Evolutionary conservation across 305 asterid genomes (phyloP), one percentile per base, ranked within the genome.

Genomic region (Ilex paraguariensis): DNA sequence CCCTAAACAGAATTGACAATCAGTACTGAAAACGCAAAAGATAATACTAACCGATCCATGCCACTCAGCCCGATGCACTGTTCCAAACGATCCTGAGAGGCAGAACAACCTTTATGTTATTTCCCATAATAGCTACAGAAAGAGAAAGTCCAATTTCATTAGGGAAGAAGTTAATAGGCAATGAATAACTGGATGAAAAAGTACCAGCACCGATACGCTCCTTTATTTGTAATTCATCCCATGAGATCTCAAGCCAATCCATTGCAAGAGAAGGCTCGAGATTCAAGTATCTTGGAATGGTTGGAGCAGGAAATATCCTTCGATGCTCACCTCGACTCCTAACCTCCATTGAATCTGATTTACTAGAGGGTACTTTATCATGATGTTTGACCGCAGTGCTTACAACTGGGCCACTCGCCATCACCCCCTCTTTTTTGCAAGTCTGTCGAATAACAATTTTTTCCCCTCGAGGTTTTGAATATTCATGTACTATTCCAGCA

Each of bases 21-120:
- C 42, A 36, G 42, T 36, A 1, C 7, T 36, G 42, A 36, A 36
- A 36, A 4, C 42, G 9, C 42, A 36, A 36, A 64, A 63, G 51
- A 59, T 44, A 50, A 69, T 32, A 81, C 98, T 80, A 45, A 90
- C 97, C 71, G 94, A 90, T 71, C 95, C 98, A 77, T 90, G 93
- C 98, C 98, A 93, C 63, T 93, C 97, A 67, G 98, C 98, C 63
- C 98, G 95, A 80, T 93, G 90, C 70, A 93, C 98, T 21, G 97
- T 90, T 74, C 98, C 98, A 75, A 93, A 93, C 58, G 98, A 93
- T 64, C 98, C 98, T 93, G 74, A 57, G 64, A 31, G 65, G 56
- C 32, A 49, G 39, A 56, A 67, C 15, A 59, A 28, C 17, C 70
- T 42, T 62, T 0, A 65, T 49, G 63, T 65, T 62, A 69, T 13